phyloP scores from a whole-genome alignment of 2,329 filamentous ascomycete genomes.

The Fusarium armeniacum region DNA sequence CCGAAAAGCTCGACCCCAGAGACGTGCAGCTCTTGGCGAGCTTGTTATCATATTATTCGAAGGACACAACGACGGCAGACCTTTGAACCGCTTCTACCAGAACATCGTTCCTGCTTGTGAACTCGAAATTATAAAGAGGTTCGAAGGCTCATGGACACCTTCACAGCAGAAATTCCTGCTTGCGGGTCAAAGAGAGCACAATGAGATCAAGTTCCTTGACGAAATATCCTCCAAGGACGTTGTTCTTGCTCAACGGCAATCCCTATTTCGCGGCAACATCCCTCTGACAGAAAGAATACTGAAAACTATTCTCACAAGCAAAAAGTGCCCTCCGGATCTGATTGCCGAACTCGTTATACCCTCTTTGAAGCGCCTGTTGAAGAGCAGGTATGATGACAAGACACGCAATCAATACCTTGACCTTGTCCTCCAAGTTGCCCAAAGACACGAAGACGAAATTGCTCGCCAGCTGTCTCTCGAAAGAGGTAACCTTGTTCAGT shows the following conservation, averaged over 20 bases:
- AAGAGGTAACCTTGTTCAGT: conserved; percentile 21
- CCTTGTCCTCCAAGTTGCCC: conserved; percentile 29
- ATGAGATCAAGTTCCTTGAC: conserved; percentile 35
- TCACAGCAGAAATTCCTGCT: conserved; percentile 33
- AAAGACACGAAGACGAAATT: conserved; percentile 11
- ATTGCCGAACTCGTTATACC: conserved; percentile 40
- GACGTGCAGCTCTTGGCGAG: conserved; percentile 41
- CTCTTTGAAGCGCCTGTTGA: conserved; percentile 40
- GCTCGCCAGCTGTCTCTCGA: conserved; percentile 1
- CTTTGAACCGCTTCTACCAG: conserved; percentile 43
- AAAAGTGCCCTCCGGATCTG: conserved; percentile 38
- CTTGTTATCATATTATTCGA: conserved; percentile 40
- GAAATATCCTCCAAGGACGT: conserved; percentile 34
- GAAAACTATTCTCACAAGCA: conserved; percentile 20
- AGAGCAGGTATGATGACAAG: conserved; percentile 24
- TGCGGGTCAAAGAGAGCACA: conserved; percentile 33
- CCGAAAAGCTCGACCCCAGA: conserved; percentile 35
- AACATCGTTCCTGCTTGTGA: conserved; percentile 46
- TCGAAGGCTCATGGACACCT: conserved; percentile 36
- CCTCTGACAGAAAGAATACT: conserved; percentile 31
- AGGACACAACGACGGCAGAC: conserved; percentile 33
- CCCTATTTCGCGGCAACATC: conserved; percentile 38
- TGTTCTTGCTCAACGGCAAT: conserved; percentile 11
- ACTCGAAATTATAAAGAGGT: conserved; percentile 36
- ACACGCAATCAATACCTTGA: conserved; percentile 34